phyloP scores from a whole-genome alignment of 306 rosid genomes.

The peach (Prunus persica) region Prunus_persica_NCBIv2 NC_034010.1:25293001-25293500 shows the following conservation, averaged over 20 bases:
- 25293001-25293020: slow-evolving; percentile 95
- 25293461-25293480: slow-evolving; percentile 88
- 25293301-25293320: slow-evolving; percentile 92
- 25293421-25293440: slow-evolving; percentile 93
- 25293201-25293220: slow-evolving; percentile 97
- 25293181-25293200: slow-evolving; percentile 87
- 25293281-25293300: slow-evolving; percentile 99
- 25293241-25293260: slow-evolving; percentile 98
- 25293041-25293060: slow-evolving; percentile 98
- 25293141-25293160: slow-evolving; percentile 96
- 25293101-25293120: slow-evolving; percentile 92
- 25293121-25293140: slow-evolving; percentile 95
- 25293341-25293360: slow-evolving; percentile 94
- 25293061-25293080: slow-evolving; percentile 99
- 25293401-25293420: slow-evolving; percentile 95
- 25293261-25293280: slow-evolving; percentile 93
- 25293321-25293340: slow-evolving; percentile 94
- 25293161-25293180: slow-evolving; percentile 97
- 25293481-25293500: slow-evolving; percentile 89
- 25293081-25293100: slow-evolving; percentile 97
- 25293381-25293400: slow-evolving; percentile 79
- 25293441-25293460: slow-evolving; percentile 84
- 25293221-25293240: slow-evolving; percentile 84
- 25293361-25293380: slow-evolving; percentile 96
- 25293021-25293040: slow-evolving; percentile 98